Base-by-base conservation (phyloP, 441 rosid species). In the Sinapis alba region DNA sequence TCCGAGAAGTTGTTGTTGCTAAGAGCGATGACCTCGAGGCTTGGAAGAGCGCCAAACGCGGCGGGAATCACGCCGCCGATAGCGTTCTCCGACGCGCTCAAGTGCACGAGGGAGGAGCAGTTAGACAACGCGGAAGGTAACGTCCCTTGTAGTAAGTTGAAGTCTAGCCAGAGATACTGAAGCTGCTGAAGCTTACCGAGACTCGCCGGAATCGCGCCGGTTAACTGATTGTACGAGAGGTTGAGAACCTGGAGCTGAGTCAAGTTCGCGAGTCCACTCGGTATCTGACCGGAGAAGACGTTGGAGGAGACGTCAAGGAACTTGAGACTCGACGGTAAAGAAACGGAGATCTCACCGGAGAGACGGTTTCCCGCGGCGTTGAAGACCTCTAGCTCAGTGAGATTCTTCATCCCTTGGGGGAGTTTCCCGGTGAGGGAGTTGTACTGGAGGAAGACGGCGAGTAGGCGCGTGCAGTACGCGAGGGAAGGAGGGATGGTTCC, bases 401-500 rank as follows among this genome's bases (percentile, higher is more conserved):
- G 88, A 66, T 93, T 91, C 30, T 77, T 73, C 76, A 96, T 73
- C 62, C 74, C 89, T 53, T 66, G 65, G 0, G 99, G 97, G 2
- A 96, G 80, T 15, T 62, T 72, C 16, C 98, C 97, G 81, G 97
- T 83, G 80, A 93, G 79, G 6, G 92, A 90, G 89, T 96, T 96
- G 78, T 87, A 84, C 86, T 96, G 98, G 56, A 96, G 83, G 78
- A 85, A 96, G 19, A 93, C 82, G 38, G 93, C 67, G 54, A 89
- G 89, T 2, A 96, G 82, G 77, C 86, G 87, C 24, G 87, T 83
- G 88, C 94, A 90, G 83, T 84, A 83, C 15, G 94, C 84, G 60
- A 96, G 85, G 5, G 98, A 86, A 23, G 86, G 26, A 69, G 99
- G 99, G 47, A 96, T 84, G 2, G 88, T 86, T 65, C 99, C 97